Base-by-base conservation (phyloP, 2,329 filamentous ascomycete species). In the Ciborinia camelliae region DNA sequence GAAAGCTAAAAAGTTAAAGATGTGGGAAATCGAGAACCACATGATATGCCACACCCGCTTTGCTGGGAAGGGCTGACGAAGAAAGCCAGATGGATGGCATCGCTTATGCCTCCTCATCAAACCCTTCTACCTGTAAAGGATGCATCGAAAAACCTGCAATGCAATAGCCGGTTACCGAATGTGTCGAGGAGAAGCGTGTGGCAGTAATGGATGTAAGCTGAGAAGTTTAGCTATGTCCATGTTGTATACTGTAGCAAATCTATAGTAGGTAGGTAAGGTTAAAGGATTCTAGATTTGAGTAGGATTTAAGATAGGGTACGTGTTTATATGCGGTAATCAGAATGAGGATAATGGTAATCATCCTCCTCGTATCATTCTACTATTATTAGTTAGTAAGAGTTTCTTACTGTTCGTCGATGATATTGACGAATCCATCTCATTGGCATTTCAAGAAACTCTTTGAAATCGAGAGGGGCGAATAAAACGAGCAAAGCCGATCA, bases 11-110 rank as follows among this genome's bases (percentile, higher is more conserved):
- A 52, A 35, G 30, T 18, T 35, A 35, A 35, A n/a, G 41, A 41
- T 39, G 28, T 58, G 28, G 39, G 28, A 58, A 35, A 43, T 30
- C 39, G 30, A 32, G 28, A 58, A 35, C 39, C 54, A 58, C 54
- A 32, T 52, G 28, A 35, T 58, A 32, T 58, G 54, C 54, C 54
- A 58, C 54, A 58, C 14, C 54, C 54, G 54, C 54, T 58, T 58
- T 35, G 54, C 54, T 58, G 54, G 54, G 20, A 35, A 47, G 54
- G 41, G 53, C 37, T 43, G 37, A 15, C 18, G 23, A 55, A 53
- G 41, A 23, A 58, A 8, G 41, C 28, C 10, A 3, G 39, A 45
- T 45, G 54, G 39, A 47, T 58, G 41, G 54, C 14, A 58, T 58
- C 41, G 54, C 28, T 58, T 58, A 58, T 26, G 26, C 18, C 54